Base-by-base conservation (phyloP, 1,284 basidiomycete species). In the Testicularia cyperi region DNA sequence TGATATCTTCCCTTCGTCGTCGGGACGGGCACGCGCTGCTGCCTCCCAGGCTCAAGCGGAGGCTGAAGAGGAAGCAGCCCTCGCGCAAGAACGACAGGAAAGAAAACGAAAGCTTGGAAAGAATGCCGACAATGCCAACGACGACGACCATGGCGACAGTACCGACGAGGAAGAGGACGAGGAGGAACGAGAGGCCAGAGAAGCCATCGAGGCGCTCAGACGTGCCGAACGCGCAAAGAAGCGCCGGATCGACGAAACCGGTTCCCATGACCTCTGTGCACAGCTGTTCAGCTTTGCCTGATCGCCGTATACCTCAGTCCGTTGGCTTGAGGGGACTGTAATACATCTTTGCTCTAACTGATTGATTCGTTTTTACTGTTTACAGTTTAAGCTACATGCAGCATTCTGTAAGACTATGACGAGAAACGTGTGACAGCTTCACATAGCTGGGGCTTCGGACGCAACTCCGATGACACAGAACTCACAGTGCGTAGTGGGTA, bases 161-260 rank as follows among this genome's bases (percentile, higher is more conserved):
- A n/a, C n/a, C 27, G 37, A 9, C 5, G 34, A 30, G 7, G 34
- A 30, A 19, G 38, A 38, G 4, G 46, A 51, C 1, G 47, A 52
- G 10, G 51, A 61, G 6, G 56, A 61, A 33, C 27, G 32, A 14
- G 53, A 63, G 18, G 60, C 60, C 4, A 44, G 60, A 5, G 44
- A 56, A 34, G 60, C 60, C 2, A 63, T 63, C 24, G 48, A 56
- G 27, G 48, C 51, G 36, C 24, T 63, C 35, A 63, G 53, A 45
- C 23, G 48, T 4, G 38, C 41, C 13, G 53, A 63, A 34, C 43
- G 60, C 23, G 49, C 48, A 13, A 63, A 63, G 41, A 63, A 63
- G 45, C 24, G 48, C n/a, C 52, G 49, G 23, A 39, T 53, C 21
- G 53, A 63, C 28, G 41, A 48, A 33, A 57, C 60, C 5, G 60